Evolutionary conservation across 768 basidiomycete species (phyloP).

Genomic region (Pleurotus eryngii): DNA sequence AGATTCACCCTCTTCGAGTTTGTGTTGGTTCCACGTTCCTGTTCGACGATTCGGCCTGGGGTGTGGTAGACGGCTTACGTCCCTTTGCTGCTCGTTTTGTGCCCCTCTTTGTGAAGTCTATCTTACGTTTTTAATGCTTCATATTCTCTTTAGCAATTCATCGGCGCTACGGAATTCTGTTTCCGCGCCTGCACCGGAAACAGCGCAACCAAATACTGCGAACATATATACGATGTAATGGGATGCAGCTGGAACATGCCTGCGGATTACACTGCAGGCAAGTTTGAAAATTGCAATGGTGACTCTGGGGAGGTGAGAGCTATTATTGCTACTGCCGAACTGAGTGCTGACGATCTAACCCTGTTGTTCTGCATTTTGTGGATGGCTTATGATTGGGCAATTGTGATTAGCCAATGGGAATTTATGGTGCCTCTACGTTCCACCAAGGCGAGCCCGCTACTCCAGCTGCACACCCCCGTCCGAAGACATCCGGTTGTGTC

Average conservation of each 20-base stretch:
- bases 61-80: too few species aligned
- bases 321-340: slow-evolving; percentile 1
- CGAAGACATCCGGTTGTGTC: slow-evolving; percentile 60
- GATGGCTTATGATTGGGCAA: neutral
- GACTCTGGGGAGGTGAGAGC: slow-evolving; percentile 45
- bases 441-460: slow-evolving; percentile 57
- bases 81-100: too few species aligned
- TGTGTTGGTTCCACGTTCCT: too few species aligned
- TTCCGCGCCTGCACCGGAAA: slow-evolving; percentile 63
- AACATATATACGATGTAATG: slow-evolving; percentile 57
- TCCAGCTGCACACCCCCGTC: slow-evolving; percentile 53
- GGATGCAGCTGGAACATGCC: slow-evolving; percentile 66
- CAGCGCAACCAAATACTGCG: slow-evolving; percentile 49
- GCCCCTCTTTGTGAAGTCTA: neutral
- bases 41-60: too few species aligned
- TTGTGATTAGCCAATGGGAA: slow-evolving; percentile 52
- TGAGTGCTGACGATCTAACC: neutral
- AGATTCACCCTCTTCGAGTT: neutral
- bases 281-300: slow-evolving; percentile 49
- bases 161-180: slow-evolving; percentile 61
- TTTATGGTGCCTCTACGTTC: slow-evolving; percentile 67
- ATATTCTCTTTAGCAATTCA: slow-evolving; percentile 47
- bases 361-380: neutral
- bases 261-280: slow-evolving; percentile 39
- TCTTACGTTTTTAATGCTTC: neutral